Evolutionary conservation across 2,329 filamentous ascomycete species (phyloP).

Genomic region (Hawksworthiomyces lignivorus): DNA sequence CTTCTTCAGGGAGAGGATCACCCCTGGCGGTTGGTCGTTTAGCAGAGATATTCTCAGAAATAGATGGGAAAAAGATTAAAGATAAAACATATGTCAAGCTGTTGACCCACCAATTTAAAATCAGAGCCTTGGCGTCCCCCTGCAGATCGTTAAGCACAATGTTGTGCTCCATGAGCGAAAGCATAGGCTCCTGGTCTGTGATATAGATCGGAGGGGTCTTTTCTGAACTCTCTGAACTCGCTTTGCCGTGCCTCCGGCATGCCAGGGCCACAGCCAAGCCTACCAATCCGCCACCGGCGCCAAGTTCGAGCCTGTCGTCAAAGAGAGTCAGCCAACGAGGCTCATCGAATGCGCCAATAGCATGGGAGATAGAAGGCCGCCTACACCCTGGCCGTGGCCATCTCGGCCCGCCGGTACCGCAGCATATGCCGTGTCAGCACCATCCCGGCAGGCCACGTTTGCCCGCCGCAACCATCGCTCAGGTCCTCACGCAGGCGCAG

Average conservation of each 20-base stretch:
- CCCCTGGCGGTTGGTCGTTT: conserved; percentile 38
- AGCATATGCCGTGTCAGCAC: conserved; percentile 81
- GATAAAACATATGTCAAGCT: too few species aligned
- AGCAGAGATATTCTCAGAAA: background rate
- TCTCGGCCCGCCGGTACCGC: conserved; percentile 55
- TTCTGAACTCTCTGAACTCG: too few species aligned
- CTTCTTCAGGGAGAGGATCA: conserved; percentile 45
- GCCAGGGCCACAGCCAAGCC: conserved; percentile 55
- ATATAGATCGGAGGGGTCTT: conserved; percentile 57
- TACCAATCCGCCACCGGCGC: conserved; percentile 84
- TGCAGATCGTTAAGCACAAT: conserved; percentile 70
- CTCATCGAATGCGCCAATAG: too few species aligned
- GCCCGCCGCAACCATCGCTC: conserved; percentile 80
- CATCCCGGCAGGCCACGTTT: conserved; percentile 92
- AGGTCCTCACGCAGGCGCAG: conserved; percentile 80
- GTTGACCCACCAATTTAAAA: conserved; percentile 68
- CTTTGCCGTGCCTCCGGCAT: conserved; percentile 27
- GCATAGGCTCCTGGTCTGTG: conserved; percentile 84
- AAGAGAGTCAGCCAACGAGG: background rate
- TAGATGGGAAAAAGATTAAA: background rate
- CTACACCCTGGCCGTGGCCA: conserved; percentile 66
- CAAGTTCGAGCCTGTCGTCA: conserved; percentile 68
- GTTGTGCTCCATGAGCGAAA: conserved; percentile 78
- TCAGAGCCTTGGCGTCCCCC: conserved; percentile 52
- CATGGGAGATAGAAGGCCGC: too few species aligned